Evolutionary conservation across 768 basidiomycete species (phyloP).

Genomic region (Russula vinacea): DNA sequence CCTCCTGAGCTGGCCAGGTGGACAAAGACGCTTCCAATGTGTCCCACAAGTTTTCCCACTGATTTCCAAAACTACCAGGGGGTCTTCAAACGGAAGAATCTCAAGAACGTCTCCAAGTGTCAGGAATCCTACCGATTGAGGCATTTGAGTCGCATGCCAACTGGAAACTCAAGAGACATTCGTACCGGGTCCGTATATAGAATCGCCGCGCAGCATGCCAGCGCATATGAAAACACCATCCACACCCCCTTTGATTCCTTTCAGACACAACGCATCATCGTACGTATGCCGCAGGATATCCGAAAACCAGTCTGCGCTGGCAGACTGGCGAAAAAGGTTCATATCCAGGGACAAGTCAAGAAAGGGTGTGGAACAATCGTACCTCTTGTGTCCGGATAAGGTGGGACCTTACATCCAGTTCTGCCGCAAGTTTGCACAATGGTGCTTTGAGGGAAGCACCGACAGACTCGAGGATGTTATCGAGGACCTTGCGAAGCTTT

Average conservation of each 20-base stretch:
- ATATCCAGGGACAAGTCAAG: slow-evolving; percentile 7
- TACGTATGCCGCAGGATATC: slow-evolving; percentile 83
- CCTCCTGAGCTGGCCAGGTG: slow-evolving; percentile 89
- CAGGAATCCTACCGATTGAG: slow-evolving; percentile 50
- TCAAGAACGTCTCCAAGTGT: slow-evolving; percentile 86
- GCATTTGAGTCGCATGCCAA: neutral
- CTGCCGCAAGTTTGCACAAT: slow-evolving; percentile 64
- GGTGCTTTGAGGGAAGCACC: slow-evolving; percentile 67
- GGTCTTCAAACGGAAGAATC: slow-evolving; percentile 86
- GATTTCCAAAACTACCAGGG: slow-evolving; percentile 74
- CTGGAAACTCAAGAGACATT: neutral
- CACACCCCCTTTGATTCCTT: slow-evolving; percentile 54
- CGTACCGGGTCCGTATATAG: slow-evolving; percentile 75
- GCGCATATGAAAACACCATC: slow-evolving; percentile 81
- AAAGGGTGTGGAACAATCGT: slow-evolving; percentile 17
- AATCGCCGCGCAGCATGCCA: slow-evolving; percentile 84
- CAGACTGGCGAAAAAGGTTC: slow-evolving; percentile 46
- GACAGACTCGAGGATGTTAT: slow-evolving; percentile 64
- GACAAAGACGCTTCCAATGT: slow-evolving; percentile 68
- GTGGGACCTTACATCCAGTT: slow-evolving; percentile 72
- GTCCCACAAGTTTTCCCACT: slow-evolving; percentile 79
- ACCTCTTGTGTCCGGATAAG: slow-evolving; percentile 73
- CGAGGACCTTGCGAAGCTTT: slow-evolving; percentile 54
- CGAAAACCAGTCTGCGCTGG: slow-evolving; percentile 77
- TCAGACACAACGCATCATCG: slow-evolving; percentile 60